These are phyloP conservation scores for Syncephalastrum contaminatum DNA, from an alignment of 371 early-diverging fungal species.

Conservation along the genomic window DNA sequence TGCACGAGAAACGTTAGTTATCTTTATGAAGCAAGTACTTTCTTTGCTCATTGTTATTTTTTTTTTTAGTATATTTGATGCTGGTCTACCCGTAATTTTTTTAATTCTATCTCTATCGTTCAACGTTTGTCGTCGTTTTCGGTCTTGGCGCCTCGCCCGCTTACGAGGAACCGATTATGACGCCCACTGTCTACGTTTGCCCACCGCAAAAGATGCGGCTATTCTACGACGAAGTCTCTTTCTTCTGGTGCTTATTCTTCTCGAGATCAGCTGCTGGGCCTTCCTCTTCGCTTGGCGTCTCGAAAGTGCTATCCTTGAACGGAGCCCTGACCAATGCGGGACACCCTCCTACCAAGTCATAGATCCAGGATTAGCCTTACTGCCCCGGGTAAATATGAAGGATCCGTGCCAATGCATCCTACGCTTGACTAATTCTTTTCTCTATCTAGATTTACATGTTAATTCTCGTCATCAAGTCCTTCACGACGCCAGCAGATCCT, in stretches of 20 bases:
- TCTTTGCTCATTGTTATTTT: background rate
- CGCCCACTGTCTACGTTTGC: slow-evolving; percentile 29
- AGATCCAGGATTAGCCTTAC: slow-evolving; percentile 37
- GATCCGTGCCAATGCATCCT: background rate
- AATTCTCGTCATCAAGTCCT: slow-evolving; percentile 47
- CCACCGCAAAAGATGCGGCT: slow-evolving; percentile 31
- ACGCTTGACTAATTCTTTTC: background rate
- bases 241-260: slow-evolving; percentile 32
- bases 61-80: slow-evolving; percentile 17
- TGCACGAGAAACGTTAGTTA: slow-evolving; percentile 31
- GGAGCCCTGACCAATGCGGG: slow-evolving; percentile 11
- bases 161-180: slow-evolving; percentile 16
- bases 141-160: slow-evolving; percentile 10
- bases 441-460: slow-evolving; percentile 47
- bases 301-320: slow-evolving; percentile 42
- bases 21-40: background rate
- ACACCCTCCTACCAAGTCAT: slow-evolving; percentile 37
- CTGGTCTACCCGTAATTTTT: slow-evolving; percentile 28
- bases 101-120: slow-evolving; percentile 26
- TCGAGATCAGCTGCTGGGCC: slow-evolving; percentile 48
- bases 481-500: slow-evolving; percentile 46
- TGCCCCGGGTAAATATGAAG: slow-evolving; percentile 31
- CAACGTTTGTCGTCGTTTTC: slow-evolving; percentile 21
- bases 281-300: slow-evolving; percentile 52
- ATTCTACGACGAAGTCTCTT: slow-evolving; percentile 32